These are phyloP conservation scores for Monosporascus sp. DNA, from an alignment of 2,329 filamentous ascomycete genomes.

Conservation along the genomic window DNA sequence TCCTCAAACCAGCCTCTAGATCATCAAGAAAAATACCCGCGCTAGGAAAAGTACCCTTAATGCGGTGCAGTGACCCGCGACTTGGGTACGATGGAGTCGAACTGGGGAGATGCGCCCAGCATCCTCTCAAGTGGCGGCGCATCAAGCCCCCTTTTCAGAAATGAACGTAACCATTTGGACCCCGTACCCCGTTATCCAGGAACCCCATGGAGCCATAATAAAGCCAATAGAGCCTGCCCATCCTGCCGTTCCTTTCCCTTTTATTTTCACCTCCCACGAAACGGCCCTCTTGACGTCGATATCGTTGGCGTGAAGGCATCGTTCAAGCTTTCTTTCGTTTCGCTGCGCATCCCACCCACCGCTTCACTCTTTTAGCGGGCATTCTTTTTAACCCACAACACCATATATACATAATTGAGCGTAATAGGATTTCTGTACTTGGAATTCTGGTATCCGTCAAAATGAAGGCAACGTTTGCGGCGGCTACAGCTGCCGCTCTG, in stretches of 20 bases:
- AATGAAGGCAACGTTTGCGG: slow-evolving; percentile 71
- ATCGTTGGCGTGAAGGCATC: slow-evolving; percentile 44
- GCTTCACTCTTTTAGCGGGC: slow-evolving; percentile 89
- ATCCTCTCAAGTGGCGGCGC: background rate
- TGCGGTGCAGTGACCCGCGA: background rate
- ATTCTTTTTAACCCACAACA: slow-evolving; percentile 51
- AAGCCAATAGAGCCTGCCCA: slow-evolving; percentile 33
- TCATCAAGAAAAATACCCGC: background rate
- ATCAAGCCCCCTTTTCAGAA: background rate
- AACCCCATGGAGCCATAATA: slow-evolving; percentile 32
- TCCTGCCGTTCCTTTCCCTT: slow-evolving; percentile 30
- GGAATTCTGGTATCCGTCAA: slow-evolving; percentile 33
- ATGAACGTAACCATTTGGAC: slow-evolving; percentile 9
- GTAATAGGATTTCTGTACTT: slow-evolving; percentile 21
- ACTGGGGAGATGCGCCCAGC: background rate
- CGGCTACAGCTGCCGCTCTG: slow-evolving; percentile 58
- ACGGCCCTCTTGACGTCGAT: slow-evolving; percentile 44
- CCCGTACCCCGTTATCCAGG: slow-evolving; percentile 21
- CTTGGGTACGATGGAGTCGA: background rate
- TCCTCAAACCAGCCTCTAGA: slow-evolving; percentile 1
- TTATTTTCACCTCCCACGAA: slow-evolving; percentile 36
- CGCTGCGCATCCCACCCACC: slow-evolving; percentile 45
- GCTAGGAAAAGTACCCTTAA: background rate
- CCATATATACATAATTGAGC: slow-evolving; percentile 17
- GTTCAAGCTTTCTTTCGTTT: slow-evolving; percentile 46